Evolutionary conservation across 2,329 filamentous ascomycete species (phyloP), one percentile per base, ranked within the genome.

Genomic region (Aspergillus neoniger): DNA sequence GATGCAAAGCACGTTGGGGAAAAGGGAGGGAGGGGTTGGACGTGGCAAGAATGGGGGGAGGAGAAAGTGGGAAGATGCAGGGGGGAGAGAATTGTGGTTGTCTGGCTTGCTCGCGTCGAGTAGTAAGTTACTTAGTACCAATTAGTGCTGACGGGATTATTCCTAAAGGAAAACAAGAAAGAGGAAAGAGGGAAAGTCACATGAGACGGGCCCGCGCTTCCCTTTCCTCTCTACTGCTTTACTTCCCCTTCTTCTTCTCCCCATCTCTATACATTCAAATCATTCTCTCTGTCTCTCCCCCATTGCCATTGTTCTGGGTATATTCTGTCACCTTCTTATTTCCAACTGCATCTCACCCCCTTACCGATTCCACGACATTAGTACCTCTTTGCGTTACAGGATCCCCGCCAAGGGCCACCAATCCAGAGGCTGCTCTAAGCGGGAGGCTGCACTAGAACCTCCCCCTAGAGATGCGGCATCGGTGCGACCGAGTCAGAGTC

Each of bases 401-500:
- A 10, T 10, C 23, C 10, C 10, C 44, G 15, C 44, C 10, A 28
- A 15, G 3, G 21, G 21, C 44, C 15, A 28, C 44, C 44, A 48
- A 48, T 48, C 44, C 19, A 2, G 12, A 15, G 5, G 14, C 32
- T 36, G 21, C 23, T 9, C 23, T 10, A 23, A 14, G 25, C 44
- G 44, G 44, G 44, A 44, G 19, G 41, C 41, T 44, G 41, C 41
- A 23, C 41, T 49, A 49, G 44, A 48, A 7, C 25, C 23, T 23
- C 21, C 8, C 14, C 19, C 49, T 30, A 36, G 28, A 23, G 15
- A 19, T 21, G 50, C 21, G 21, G 38, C 30, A 19, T 23, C 32
- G 9, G 51, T 54, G 56, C 19, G 52, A 53, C 21, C 14, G 8
- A 21, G 53, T 55, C 53, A 32, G 53, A 55, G 57, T 63, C 60